Conservation (phyloP, 352 stramenopile species). For the Pythium guiyangense region DNA sequence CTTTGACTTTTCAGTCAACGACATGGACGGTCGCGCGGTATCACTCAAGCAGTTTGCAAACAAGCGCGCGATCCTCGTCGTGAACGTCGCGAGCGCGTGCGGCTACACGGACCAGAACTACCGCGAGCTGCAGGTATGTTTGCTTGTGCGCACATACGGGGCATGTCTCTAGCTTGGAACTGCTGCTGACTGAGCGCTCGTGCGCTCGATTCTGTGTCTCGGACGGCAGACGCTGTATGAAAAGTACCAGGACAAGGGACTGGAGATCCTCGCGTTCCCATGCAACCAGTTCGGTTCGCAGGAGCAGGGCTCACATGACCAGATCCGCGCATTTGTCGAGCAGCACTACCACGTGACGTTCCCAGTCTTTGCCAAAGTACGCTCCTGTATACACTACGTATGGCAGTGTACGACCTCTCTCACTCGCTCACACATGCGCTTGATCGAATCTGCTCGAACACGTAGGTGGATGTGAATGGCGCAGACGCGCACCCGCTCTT, state of each 20-base stretch:
- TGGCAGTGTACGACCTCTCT: too few relatives aligned
- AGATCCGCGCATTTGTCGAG: slow-evolving; percentile 78
- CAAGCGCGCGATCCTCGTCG: slow-evolving; percentile 65
- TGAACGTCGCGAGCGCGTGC: slow-evolving; percentile 80
- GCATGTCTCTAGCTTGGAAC: too few relatives aligned
- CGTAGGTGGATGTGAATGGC: slow-evolving; percentile 93
- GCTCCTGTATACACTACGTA: too few relatives aligned
- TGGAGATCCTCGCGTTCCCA: slow-evolving; percentile 92
- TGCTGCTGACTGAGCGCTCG: too few relatives aligned
- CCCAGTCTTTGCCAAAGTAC: slow-evolving; percentile 82
- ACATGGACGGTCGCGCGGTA: slow-evolving; percentile 38
- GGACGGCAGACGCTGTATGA: slow-evolving; percentile 37
- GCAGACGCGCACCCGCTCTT: slow-evolving; percentile 84
- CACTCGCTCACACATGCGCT: too few relatives aligned
- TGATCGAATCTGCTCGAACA: neutral
- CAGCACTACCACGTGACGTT: slow-evolving; percentile 78
- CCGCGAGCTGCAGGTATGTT: slow-evolving; percentile 45
- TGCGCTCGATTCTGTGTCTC: too few relatives aligned
- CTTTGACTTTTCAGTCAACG: slow-evolving; percentile 51
- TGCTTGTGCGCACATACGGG: too few relatives aligned
- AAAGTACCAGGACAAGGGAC: slow-evolving; percentile 61
- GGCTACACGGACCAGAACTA: slow-evolving; percentile 85
- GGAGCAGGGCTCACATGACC: slow-evolving; percentile 63
- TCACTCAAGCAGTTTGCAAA: slow-evolving; percentile 41
- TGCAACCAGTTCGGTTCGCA: slow-evolving; percentile 96